Conservation (phyloP, 345 rosid genomes). For the Garcia nutans region DNA sequence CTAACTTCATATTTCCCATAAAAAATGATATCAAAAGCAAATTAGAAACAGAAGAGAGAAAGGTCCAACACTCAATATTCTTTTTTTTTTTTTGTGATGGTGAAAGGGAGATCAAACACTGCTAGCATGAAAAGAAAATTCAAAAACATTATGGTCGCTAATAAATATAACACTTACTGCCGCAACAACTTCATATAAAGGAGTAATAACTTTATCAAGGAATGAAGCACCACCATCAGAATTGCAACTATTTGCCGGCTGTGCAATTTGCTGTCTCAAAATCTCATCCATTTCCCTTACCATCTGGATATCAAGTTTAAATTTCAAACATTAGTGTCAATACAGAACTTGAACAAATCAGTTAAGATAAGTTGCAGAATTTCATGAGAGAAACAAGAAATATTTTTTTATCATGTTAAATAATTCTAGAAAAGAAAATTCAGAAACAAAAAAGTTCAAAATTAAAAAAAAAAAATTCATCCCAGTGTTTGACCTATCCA, state of each 20-base stretch:
- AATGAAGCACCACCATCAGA: conserved; percentile 63
- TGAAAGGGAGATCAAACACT: neutral
- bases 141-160: neutral
- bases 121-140: neutral
- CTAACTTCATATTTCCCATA: neutral
- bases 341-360: neutral
- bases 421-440: neutral
- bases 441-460: neutral
- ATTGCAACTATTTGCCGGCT: conserved; percentile 76
- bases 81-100: neutral
- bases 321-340: neutral
- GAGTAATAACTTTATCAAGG: conserved; percentile 78
- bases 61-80: neutral
- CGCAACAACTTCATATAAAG: conserved; percentile 75
- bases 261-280: conserved; percentile 67
- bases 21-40: neutral
- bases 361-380: neutral
- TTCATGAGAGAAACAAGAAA: neutral
- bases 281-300: conserved; percentile 91
- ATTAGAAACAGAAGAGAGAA: neutral
- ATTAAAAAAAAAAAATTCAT: neutral
- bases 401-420: neutral
- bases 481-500: neutral
- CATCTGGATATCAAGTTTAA: conserved; percentile 52
- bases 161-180: conserved; percentile 55